Base-by-base conservation (phyloP, 768 basidiomycete genomes). In the Tephrocybe sp. region DNA sequence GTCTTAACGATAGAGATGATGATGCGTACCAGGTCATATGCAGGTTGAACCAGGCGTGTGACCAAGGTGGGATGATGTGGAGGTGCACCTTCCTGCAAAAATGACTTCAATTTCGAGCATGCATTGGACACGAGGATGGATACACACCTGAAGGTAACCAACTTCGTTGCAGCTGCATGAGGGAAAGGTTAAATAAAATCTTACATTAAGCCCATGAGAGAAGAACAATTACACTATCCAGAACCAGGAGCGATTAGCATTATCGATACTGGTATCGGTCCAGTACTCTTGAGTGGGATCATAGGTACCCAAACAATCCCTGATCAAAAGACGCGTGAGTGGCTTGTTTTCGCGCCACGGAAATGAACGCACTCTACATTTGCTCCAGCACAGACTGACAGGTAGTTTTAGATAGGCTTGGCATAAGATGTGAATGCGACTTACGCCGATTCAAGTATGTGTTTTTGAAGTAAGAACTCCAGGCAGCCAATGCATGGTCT, bases 151-250 rank as follows among this genome's bases (percentile, higher is more conserved):
- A 17, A 79, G 65, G 57, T 67, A 86, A 26, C 88, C 88, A 1
- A 89, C 75, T 68, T 89, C 78, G 58, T 85, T 87, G 60, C 88
- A 89, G 4, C 84, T 86, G 26, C 9, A 40, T 55, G 34, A 23
- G 14, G 51, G 18, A 37, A 23, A n/a, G 51, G 18, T 51, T 30
- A 44, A 50, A 8, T 54, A 26, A 18, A 39, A 47, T 24, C 47
- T 36, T n/a, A n/a, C n/a, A n/a, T 32, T 30, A 37, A 51, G 30
- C 11, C 21, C 25, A 24, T 41, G 15, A 23, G n/a, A 17, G 18
- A 20, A n/a, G 50, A 32, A 14, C 23, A 62, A 76, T 51, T 66
- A 78, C 84, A 84, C 78, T 60, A 86, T 80, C 88, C 88, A 89
- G 50, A 70, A 66, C 86, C 87, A 90, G 3, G 87, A 86, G 20